These are phyloP conservation scores for Morella rubra DNA, from an alignment of 306 rosid species.

Conservation along the genomic window DNA sequence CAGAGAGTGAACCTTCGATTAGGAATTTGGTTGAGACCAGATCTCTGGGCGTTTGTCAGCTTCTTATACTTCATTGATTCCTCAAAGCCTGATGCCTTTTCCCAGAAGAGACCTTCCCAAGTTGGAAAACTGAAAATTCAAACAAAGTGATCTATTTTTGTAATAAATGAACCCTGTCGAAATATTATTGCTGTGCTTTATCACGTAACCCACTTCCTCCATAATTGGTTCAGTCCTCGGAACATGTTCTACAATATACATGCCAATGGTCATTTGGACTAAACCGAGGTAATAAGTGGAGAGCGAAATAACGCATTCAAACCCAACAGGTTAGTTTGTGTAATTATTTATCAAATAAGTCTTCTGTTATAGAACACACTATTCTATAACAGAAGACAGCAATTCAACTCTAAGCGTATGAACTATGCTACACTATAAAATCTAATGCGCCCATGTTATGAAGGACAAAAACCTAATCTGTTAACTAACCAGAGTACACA, in stretches of 20 bases:
- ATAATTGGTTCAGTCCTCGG: too few species aligned
- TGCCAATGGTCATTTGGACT: too few species aligned
- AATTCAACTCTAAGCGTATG: not conserved
- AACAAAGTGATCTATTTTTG: too few species aligned
- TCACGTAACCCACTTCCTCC: too few species aligned
- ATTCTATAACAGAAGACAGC: not conserved
- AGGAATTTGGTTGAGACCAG: constrained; percentile 99
- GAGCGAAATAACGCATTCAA: too few species aligned
- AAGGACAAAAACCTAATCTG: not conserved
- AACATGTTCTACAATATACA: too few species aligned
- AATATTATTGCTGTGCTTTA: too few species aligned
- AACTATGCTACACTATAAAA: not conserved
- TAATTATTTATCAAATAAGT: too few species aligned
- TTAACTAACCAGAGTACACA: not conserved
- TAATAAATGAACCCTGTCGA: too few species aligned
- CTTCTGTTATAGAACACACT: too few species aligned
- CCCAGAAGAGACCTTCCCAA: constrained; percentile 99
- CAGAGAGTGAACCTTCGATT: constrained; percentile 99
- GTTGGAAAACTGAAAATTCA: constrained; percentile 71
- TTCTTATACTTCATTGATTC: constrained; percentile 99
- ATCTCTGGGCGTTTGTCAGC: constrained; percentile 99
- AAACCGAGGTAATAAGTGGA: too few species aligned
- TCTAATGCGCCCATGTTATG: not conserved
- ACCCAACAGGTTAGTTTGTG: too few species aligned
- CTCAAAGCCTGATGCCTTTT: constrained; percentile 98